Percentiles rank a stretch among this genome's conserved stretches.
Evolutionary conservation across 371 early-diverging fungal species (phyloP).

Genomic region (Rhizopus delemar): DNA sequence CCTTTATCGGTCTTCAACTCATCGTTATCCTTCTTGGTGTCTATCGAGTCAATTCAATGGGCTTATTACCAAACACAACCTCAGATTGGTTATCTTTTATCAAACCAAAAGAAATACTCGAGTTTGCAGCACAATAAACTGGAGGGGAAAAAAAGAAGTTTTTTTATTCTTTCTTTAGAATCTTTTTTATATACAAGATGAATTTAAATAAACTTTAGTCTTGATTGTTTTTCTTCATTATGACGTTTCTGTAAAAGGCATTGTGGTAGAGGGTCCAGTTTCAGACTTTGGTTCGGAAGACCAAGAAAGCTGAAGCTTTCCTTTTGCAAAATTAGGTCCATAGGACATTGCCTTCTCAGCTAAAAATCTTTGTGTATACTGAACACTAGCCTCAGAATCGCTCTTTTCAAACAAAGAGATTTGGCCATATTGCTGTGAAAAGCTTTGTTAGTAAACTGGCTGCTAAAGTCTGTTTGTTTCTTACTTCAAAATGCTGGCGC

Average conservation of each 20-base stretch:
- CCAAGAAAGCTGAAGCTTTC: constrained; percentile 31
- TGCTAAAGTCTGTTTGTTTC: not conserved
- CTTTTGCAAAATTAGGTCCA: constrained; percentile 27
- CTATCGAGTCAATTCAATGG: constrained; percentile 92
- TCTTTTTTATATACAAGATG: constrained; percentile 2
- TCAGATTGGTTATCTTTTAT: constrained; percentile 96
- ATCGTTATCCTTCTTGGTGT: constrained; percentile 81
- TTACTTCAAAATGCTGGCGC: constrained; percentile 65
- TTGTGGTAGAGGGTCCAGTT: not conserved
- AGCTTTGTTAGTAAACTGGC: constrained; percentile 1
- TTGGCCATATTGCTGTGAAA: constrained; percentile 62
- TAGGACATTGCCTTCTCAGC: constrained; percentile 46
- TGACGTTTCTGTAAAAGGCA: not conserved
- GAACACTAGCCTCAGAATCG: constrained; percentile 29
- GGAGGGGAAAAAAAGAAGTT: not conserved
- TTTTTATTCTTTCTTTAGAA: constrained; percentile 4
- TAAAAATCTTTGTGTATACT: constrained; percentile 44
- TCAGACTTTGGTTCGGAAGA: constrained; percentile 8
- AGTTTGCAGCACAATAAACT: constrained; percentile 25
- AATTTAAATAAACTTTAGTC: constrained; percentile 3
- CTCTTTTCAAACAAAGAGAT: constrained; percentile 32
- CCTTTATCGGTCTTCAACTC: constrained; percentile 80
- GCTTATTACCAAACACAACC: constrained; percentile 89
- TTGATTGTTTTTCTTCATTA: constrained; percentile 7
- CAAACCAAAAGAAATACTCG: constrained; percentile 65